Conservation (phyloP, 768 basidiomycete species). For the Collybiopsis confluens region DNA sequence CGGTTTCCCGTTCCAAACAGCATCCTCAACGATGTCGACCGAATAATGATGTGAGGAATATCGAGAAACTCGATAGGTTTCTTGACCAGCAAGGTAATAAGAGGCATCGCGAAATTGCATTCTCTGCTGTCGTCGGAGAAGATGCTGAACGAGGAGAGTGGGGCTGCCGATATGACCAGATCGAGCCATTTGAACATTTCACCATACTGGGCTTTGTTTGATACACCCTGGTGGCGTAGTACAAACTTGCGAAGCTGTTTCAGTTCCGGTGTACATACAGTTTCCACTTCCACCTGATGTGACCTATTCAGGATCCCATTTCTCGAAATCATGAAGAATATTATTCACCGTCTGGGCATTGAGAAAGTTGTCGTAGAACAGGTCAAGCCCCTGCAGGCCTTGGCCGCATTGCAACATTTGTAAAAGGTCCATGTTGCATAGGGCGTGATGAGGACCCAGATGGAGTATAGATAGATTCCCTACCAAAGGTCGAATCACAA, state of each 20-base stretch:
- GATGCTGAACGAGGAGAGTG: not conserved
- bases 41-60: slow-evolving; percentile 5
- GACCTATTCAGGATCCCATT: not conserved
- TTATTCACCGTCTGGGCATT: not conserved
- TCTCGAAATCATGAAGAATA: not conserved
- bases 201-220: not conserved
- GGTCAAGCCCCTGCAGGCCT: not conserved
- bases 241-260: slow-evolving; percentile 1
- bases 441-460: slow-evolving; percentile 6
- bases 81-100: not conserved
- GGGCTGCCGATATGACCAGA: not conserved
- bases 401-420: not conserved
- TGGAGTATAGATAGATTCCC: not conserved
- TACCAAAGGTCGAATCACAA: not conserved
- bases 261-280: not conserved
- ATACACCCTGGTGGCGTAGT: slow-evolving; percentile 4
- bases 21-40: slow-evolving; percentile 1
- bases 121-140: slow-evolving; percentile 3
- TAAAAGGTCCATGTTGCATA: not conserved
- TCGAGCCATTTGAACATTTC: slow-evolving; percentile 6
- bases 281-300: not conserved
- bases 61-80: slow-evolving; percentile 7
- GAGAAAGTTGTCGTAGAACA: slow-evolving; percentile 9
- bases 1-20: not conserved
- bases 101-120: slow-evolving; percentile 2